Conservation (phyloP, 345 rosid species). For the Bruguiera parviflora region DNA sequence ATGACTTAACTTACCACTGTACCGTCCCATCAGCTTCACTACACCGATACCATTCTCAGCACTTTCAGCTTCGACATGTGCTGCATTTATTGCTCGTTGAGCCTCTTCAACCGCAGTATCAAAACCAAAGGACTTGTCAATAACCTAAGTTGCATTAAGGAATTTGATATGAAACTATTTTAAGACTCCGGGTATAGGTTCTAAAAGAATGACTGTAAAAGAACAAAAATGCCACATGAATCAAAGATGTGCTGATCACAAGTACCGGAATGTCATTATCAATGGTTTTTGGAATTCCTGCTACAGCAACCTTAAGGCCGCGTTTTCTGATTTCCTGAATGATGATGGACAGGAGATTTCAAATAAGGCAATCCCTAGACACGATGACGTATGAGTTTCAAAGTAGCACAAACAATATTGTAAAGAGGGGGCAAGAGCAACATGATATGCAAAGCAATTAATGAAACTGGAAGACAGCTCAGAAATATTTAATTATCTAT, state of each 20-base stretch:
- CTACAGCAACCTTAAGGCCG: conserved; percentile 77
- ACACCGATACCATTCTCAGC: conserved; percentile 73
- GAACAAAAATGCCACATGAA: conserved; percentile 14
- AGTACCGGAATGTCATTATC: conserved; percentile 91
- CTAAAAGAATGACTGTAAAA: conserved; percentile 5
- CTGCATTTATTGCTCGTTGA: conserved; percentile 90
- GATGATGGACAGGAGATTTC: conserved; percentile 7
- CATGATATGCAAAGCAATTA: neutral
- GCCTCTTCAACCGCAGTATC: conserved; percentile 96
- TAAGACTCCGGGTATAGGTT: conserved; percentile 1
- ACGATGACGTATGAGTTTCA: neutral
- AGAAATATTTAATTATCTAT: neutral
- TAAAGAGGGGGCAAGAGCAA: neutral
- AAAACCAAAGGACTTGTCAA: conserved; percentile 90
- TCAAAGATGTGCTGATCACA: conserved; percentile 1
- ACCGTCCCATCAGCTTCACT: conserved; percentile 89
- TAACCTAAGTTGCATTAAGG: conserved; percentile 50
- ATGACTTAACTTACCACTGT: conserved; percentile 60
- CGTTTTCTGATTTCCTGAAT: conserved; percentile 74
- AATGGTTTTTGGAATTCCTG: conserved; percentile 88
- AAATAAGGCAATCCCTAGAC: conserved; percentile 1
- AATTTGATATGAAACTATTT: conserved; percentile 10
- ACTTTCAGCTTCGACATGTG: conserved; percentile 87
- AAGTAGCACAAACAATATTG: neutral
- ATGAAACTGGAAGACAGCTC: neutral